A percentile compares a stretch with the other conserved stretches of the same genome.
phyloP scores from a whole-genome alignment of 306 rosid species.

The Chamaecrista fasciculata region DNA sequence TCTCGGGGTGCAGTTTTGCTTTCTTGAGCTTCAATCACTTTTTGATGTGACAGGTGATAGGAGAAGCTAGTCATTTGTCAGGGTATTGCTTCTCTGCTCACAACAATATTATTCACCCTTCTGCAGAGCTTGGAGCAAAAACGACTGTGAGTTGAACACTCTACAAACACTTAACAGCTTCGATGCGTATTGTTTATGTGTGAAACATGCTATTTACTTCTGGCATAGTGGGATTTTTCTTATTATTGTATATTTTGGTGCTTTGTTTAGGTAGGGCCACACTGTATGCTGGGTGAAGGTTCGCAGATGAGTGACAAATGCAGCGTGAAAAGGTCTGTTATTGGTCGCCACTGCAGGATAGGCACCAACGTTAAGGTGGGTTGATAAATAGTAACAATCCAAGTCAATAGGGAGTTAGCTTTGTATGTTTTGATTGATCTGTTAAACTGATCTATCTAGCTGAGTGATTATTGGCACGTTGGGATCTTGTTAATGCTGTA shows the following conservation, averaged over 20 bases:
- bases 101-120: conserved; percentile 74
- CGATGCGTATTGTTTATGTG: not conserved
- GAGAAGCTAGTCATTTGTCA: conserved; percentile 82
- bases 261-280: conserved; percentile 90
- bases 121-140: conserved; percentile 87
- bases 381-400: conserved; percentile 22
- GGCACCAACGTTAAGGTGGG: conserved; percentile 94
- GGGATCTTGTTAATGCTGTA: not conserved
- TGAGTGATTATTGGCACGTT: not conserved
- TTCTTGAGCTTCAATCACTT: conserved; percentile 23
- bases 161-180: not conserved
- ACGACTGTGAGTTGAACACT: conserved; percentile 73
- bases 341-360: conserved; percentile 98
- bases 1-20: conserved; percentile 12
- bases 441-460: not conserved
- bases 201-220: conserved; percentile 10
- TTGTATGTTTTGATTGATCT: conserved; percentile 9
- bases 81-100: conserved; percentile 93
- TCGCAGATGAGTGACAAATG: conserved; percentile 97
- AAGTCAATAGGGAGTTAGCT: conserved; percentile 22
- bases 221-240: conserved; percentile 10
- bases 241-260: conserved; percentile 10
- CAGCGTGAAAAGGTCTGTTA: conserved; percentile 93
- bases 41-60: conserved; percentile 60
- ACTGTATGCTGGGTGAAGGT: conserved; percentile 99